Evolutionary conservation across 2,329 filamentous ascomycete species (phyloP), one percentile per base, ranked within the genome.

Genomic region (Fusarium sp.): DNA sequence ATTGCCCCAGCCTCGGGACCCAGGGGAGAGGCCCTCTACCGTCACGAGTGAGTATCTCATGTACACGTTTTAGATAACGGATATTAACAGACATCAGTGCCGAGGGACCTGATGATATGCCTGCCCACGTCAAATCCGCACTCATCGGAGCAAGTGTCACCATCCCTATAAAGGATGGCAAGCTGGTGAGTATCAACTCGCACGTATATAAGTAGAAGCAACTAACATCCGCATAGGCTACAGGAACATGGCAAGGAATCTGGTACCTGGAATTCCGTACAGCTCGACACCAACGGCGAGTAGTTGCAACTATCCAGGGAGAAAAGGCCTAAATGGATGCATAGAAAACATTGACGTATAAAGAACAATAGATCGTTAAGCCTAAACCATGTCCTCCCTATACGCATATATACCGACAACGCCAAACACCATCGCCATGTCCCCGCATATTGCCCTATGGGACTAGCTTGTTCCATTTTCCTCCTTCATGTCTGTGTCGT

Each of bases 71-170:
- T 32, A 19, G 8, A 29, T 36, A n/a, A 14, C 21, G 55, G 35
- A 56, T 29, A 44, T 29, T 49, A 19, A 57, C 44, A 31, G 37
- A 17, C 7, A 14, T 41, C 54, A 87, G 85, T 70, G 93, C 89
- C 0, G 95, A 97, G 81, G 95, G 95, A 1, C 77, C 79, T 47
- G 95, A 99, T 79, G 95, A 98, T 77, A 97, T 98, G 92, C 95
- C 95, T 86, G 93, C 93, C 56, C 95, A 99, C 76, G 89, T 99
- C 75, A 99, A 99, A 79, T 92, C 89, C 54, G 90, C 92, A 0
- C 79, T 99, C 45, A 83, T 98, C 27, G 95, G 95, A 13, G 92
- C 93, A 4, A 96, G 90, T 67, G 87, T 98, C 3, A 94, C 88
- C 6, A 90, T 99, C 55, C 95, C 95, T 2, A 97, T 99, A 74